These are phyloP conservation scores for Ceratobasidium sp. DNA, from an alignment of 1,284 basidiomycete species.

Conservation along the genomic window DNA sequence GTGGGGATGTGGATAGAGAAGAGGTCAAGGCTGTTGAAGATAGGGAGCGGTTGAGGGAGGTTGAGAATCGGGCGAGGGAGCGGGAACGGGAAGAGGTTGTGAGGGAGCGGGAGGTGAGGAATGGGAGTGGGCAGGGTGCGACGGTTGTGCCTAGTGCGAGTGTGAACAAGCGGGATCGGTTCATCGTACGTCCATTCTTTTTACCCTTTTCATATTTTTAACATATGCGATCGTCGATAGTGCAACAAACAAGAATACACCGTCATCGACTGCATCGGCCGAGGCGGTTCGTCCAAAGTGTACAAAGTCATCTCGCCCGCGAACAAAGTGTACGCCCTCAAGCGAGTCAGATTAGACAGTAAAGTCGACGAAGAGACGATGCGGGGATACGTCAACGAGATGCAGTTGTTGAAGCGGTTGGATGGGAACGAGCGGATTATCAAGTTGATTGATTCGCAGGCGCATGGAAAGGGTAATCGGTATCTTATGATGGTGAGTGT, in stretches of 20 bases:
- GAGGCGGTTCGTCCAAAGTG: constrained; percentile 94
- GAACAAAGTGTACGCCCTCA: constrained; percentile 88
- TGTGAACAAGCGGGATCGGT: constrained; percentile 54
- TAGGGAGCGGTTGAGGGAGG: constrained; percentile 57
- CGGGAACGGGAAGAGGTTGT: constrained; percentile 14
- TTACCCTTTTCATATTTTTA: constrained; percentile 18
- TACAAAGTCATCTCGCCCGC: constrained; percentile 85
- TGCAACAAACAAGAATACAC: constrained; percentile 83
- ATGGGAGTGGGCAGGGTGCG: constrained; percentile 47
- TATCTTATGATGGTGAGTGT: constrained; percentile 73
- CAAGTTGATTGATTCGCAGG: constrained; percentile 80
- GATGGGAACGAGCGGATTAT: constrained; percentile 92
- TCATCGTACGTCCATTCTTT: constrained; percentile 41
- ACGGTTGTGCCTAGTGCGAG: constrained; percentile 48
- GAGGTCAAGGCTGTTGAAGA: constrained; percentile 53
- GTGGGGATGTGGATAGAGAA: constrained; percentile 52
- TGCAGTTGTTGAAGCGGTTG: constrained; percentile 86
- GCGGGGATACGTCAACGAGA: constrained; percentile 93
- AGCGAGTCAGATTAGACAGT: constrained; percentile 84
- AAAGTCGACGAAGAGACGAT: constrained; percentile 89
- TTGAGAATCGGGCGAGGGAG: constrained; percentile 19
- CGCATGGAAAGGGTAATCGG: constrained; percentile 71
- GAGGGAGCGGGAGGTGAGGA: constrained; percentile 54
- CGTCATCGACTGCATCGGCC: constrained; percentile 88
- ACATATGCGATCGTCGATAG: constrained; percentile 54